phyloP scores from a whole-genome alignment of 805 yeast species.

The Isabelozyma pseudorhagii region DNA sequence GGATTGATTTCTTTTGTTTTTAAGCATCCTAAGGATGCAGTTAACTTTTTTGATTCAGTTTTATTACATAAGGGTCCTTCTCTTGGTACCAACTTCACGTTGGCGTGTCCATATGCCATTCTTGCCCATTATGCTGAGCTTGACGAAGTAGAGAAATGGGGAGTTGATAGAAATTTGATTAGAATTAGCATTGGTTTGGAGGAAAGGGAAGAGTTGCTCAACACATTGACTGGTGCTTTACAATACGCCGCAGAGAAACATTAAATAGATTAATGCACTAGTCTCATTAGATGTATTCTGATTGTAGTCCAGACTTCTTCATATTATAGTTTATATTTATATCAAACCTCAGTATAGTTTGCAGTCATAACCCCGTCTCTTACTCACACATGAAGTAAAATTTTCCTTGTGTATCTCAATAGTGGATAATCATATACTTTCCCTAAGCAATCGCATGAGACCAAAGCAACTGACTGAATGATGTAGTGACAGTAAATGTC shows the following conservation, averaged over 20 bases:
- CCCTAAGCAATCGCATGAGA: too few relatives aligned
- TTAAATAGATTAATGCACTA: not conserved
- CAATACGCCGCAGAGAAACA: conserved; percentile 40
- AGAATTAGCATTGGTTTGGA: conserved; percentile 87
- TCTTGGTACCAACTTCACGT: conserved; percentile 83
- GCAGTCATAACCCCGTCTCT: too few relatives aligned
- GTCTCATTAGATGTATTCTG: too few relatives aligned
- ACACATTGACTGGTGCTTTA: conserved; percentile 51
- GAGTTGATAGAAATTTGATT: conserved; percentile 73
- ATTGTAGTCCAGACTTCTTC: not conserved
- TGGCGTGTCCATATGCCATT: conserved; percentile 87
- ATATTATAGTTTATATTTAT: not conserved
- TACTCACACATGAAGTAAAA: too few relatives aligned
- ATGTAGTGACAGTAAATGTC: too few relatives aligned
- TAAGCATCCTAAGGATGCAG: conserved; percentile 59
- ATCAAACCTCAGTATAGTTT: too few relatives aligned
- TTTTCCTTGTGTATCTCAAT: too few relatives aligned
- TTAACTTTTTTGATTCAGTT: conserved; percentile 68
- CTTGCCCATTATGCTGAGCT: conserved; percentile 82
- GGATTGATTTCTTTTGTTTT: conserved; percentile 78
- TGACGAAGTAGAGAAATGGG: conserved; percentile 77
- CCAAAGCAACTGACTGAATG: too few relatives aligned
- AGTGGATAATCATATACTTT: too few relatives aligned
- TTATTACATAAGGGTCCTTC: conserved; percentile 84
- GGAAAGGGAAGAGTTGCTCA: conserved; percentile 54